phyloP scores from a whole-genome alignment of 495 filamentous ascomycete species.

The Xylaria grammica region DNA sequence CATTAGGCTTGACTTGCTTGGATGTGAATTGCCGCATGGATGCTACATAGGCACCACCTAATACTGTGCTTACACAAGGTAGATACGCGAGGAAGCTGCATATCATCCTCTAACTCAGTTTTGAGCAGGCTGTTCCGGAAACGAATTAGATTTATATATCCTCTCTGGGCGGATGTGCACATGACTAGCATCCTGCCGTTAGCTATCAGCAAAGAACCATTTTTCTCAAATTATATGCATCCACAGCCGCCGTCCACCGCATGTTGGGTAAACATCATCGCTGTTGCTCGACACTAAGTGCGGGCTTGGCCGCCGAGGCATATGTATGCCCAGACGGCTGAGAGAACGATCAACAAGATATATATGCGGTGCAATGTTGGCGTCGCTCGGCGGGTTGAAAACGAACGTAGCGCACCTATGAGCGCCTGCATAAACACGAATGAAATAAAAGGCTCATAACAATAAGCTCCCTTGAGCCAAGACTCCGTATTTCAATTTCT shows the following conservation, averaged over 20 bases:
- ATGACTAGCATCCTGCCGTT: neutral
- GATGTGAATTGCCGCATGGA: constrained; percentile 2
- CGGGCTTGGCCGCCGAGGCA: constrained; percentile 6
- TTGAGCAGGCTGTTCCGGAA: neutral
- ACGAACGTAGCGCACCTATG: neutral
- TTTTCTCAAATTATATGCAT: neutral
- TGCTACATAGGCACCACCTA: no score
- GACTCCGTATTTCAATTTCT: constrained; percentile 1
- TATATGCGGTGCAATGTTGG: constrained; percentile 14
- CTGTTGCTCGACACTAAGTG: neutral
- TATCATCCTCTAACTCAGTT: neutral
- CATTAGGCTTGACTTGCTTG: neutral
- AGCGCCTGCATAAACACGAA: neutral
- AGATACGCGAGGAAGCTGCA: neutral
- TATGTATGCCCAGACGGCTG: constrained; percentile 11
- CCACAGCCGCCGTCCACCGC: neutral
- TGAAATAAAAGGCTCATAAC: neutral
- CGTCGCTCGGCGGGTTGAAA: neutral
- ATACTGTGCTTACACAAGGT: neutral
- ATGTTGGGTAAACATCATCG: neutral
- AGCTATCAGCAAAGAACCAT: neutral
- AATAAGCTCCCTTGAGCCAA: neutral
- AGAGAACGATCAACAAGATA: constrained; percentile 7
- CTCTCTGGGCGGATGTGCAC: neutral
- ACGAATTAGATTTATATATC: neutral